A percentile compares a stretch with the other conserved stretches of the same genome.
These are phyloP conservation scores for Suillus americanus DNA, from an alignment of 768 basidiomycete genomes.

Conservation along the genomic window DNA sequence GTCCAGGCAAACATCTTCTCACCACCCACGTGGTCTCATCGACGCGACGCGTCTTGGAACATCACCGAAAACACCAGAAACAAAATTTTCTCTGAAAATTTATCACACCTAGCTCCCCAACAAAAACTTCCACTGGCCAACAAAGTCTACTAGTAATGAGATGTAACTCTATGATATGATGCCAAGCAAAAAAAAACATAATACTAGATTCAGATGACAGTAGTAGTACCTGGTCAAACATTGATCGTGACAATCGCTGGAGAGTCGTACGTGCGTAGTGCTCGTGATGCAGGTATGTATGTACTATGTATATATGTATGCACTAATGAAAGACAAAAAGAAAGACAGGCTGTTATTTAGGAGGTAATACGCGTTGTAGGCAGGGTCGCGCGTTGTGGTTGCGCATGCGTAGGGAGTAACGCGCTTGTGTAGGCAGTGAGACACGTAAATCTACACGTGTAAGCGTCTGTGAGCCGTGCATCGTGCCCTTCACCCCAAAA, in stretches of 20 bases:
- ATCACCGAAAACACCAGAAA: not conserved
- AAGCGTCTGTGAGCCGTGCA: not conserved
- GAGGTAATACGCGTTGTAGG: not conserved
- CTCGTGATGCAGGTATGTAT: slow-evolving; percentile 22
- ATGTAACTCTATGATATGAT: slow-evolving; percentile 4
- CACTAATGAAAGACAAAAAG: slow-evolving; percentile 13
- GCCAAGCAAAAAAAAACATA: slow-evolving; percentile 12
- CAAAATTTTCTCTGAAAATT: not conserved
- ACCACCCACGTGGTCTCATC: slow-evolving; percentile 24
- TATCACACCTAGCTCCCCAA: not conserved
- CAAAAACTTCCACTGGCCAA: not conserved
- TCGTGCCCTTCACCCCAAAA: slow-evolving; percentile 25
- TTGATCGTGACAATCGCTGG: not conserved
- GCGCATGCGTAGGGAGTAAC: not conserved
- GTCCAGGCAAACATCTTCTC: slow-evolving; percentile 23
- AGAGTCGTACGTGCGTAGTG: slow-evolving; percentile 6
- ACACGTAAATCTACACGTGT: not conserved
- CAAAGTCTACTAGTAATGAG: not conserved
- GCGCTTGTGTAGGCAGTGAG: not conserved
- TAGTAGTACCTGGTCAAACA: not conserved
- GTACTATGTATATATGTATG: slow-evolving; percentile 14
- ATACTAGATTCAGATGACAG: not conserved
- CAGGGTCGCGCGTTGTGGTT: not conserved
- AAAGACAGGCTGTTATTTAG: not conserved
- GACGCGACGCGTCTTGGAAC: slow-evolving; percentile 4